phyloP scores from a whole-genome alignment of 257 asterid species.

The Paraleonurus japonicus region DNA sequence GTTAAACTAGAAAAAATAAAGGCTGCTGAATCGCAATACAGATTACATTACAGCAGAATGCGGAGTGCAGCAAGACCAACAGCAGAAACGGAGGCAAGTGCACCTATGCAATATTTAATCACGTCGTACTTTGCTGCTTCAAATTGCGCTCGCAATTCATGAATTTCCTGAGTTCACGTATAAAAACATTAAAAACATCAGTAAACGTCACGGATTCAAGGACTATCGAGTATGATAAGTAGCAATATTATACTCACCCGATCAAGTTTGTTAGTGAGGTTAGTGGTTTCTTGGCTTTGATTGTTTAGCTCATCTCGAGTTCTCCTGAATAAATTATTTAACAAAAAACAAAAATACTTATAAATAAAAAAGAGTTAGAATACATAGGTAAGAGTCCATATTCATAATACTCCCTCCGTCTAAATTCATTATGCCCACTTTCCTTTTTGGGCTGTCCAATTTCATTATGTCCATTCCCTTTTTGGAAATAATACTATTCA shows the following conservation, averaged over 20 bases:
- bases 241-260: constrained; percentile 51
- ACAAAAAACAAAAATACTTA: not conserved
- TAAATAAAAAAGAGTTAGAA: not conserved
- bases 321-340: constrained; percentile 59
- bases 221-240: not conserved
- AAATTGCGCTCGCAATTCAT: constrained; percentile 63
- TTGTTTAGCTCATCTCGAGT: constrained; percentile 80
- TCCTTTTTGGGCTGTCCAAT: too few species aligned
- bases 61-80: constrained; percentile 86
- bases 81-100: constrained; percentile 80
- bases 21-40: not conserved
- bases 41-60: constrained; percentile 40
- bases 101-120: constrained; percentile 89
- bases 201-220: not conserved
- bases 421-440: too few species aligned
- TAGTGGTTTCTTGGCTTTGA: constrained; percentile 82
- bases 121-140: constrained; percentile 92
- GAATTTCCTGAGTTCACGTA: constrained; percentile 70
- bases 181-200: not conserved
- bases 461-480: too few species aligned
- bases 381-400: not conserved
- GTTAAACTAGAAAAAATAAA: not conserved
- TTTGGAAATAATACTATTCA: too few species aligned
- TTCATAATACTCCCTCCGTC: too few species aligned
- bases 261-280: constrained; percentile 88